These are phyloP conservation scores for Alternaria sp. DNA, from an alignment of 2,329 filamentous ascomycete species.

Conservation along the genomic window DNA sequence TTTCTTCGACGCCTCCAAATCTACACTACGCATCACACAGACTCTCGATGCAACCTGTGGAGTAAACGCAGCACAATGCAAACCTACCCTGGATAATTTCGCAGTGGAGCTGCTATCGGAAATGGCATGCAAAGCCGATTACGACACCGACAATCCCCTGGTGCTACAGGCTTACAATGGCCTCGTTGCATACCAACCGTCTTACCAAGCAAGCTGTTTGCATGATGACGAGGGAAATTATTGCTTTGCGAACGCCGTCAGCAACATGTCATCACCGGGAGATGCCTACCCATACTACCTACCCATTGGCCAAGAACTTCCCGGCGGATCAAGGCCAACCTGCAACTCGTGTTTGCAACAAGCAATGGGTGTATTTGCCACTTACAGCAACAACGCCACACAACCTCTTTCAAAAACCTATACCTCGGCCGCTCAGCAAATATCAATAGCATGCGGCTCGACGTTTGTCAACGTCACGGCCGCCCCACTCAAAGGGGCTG, in stretches of 20 bases:
- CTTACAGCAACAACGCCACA: slow-evolving; percentile 68
- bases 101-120: slow-evolving; percentile 69
- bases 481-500: slow-evolving; percentile 47
- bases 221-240: slow-evolving; percentile 68
- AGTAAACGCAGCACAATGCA: slow-evolving; percentile 71
- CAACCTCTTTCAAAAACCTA: slow-evolving; percentile 76
- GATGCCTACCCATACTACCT: slow-evolving; percentile 87
- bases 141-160: slow-evolving; percentile 68
- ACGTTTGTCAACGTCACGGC: slow-evolving; percentile 61
- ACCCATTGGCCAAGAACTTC: slow-evolving; percentile 76
- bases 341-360: slow-evolving; percentile 79
- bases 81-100: slow-evolving; percentile 66
- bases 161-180: slow-evolving; percentile 78
- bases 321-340: slow-evolving; percentile 69
- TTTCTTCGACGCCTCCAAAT: slow-evolving; percentile 81
- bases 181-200: slow-evolving; percentile 75
- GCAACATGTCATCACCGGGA: slow-evolving; percentile 72
- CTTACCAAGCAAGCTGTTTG: slow-evolving; percentile 84
- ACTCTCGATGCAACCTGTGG: slow-evolving; percentile 81
- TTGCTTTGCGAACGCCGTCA: slow-evolving; percentile 86
- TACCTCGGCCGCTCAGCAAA: slow-evolving; percentile 69
- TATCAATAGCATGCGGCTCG: slow-evolving; percentile 70
- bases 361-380: slow-evolving; percentile 82
- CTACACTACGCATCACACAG: slow-evolving; percentile 73
- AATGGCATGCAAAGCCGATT: slow-evolving; percentile 75